phyloP scores from a whole-genome alignment of 208 protist genomes.

The Acanthamoeba healyi region DNA sequence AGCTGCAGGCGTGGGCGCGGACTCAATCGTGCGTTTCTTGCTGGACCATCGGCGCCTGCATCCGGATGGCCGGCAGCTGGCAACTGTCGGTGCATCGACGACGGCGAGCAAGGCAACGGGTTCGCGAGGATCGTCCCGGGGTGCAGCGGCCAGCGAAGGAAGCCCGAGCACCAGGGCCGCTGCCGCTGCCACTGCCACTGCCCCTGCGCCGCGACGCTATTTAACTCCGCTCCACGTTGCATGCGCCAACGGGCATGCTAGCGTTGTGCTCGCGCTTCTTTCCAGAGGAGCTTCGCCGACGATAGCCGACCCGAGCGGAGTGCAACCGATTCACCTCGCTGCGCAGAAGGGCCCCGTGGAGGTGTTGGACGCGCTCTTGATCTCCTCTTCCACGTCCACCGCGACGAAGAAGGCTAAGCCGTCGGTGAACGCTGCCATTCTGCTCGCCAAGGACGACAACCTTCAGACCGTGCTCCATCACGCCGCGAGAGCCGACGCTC shows the following conservation, averaged over 20 bases:
- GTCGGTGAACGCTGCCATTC: neutral
- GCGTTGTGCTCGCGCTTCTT: neutral
- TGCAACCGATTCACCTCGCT: constrained; percentile 61
- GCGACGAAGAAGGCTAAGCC: neutral
- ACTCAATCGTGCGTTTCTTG: neutral
- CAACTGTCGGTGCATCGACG: neutral
- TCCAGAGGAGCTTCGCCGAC: constrained; percentile 12
- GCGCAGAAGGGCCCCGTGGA: constrained; percentile 72
- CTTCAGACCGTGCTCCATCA: constrained; percentile 56
- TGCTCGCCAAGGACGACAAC: constrained; percentile 55
- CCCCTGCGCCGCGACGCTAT: neutral
- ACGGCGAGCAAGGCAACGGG: neutral
- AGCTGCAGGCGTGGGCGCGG: neutral
- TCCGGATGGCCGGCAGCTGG: constrained; percentile 9
- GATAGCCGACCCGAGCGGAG: constrained; percentile 18
- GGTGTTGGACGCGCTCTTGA: too few species aligned
- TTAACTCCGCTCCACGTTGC: constrained; percentile 44
- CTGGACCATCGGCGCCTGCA: constrained; percentile 45
- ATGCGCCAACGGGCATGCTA: constrained; percentile 34
- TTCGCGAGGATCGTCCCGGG: neutral
- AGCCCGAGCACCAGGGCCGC: neutral
- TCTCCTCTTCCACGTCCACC: neutral
- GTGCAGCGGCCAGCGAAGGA: neutral
- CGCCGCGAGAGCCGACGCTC: constrained; percentile 40
- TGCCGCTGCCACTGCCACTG: neutral